Conservation (phyloP, 2,329 filamentous ascomycete species). For the Microdochium trichocladiopsis region DNA sequence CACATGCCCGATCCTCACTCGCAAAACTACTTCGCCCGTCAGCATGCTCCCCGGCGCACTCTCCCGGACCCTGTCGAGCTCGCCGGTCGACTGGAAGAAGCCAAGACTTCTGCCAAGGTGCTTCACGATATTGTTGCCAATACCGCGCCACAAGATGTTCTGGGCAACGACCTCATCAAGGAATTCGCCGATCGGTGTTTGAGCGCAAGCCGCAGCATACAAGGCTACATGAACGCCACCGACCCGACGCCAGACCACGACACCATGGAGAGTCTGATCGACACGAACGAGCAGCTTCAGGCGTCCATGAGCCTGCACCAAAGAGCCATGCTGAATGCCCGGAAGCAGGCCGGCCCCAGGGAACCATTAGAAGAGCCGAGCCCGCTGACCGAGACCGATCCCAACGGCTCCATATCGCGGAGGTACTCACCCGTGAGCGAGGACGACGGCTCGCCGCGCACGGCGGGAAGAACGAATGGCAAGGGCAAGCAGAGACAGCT, state of each 20-base stretch:
- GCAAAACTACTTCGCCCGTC: slow-evolving; percentile 52
- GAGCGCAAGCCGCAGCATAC: slow-evolving; percentile 72
- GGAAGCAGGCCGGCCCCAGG: slow-evolving; percentile 40
- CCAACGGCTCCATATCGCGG: slow-evolving; percentile 3
- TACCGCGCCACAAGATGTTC: slow-evolving; percentile 68
- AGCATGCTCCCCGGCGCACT: slow-evolving; percentile 33
- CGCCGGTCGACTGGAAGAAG: slow-evolving; percentile 78
- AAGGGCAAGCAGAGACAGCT: slow-evolving; percentile 21
- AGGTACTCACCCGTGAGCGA: background rate
- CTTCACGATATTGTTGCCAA: slow-evolving; percentile 88
- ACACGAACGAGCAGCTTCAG: slow-evolving; percentile 87
- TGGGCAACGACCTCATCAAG: slow-evolving; percentile 79
- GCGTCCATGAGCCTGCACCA: slow-evolving; percentile 79
- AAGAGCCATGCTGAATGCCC: slow-evolving; percentile 62
- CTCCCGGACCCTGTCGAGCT: slow-evolving; percentile 71
- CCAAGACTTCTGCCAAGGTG: slow-evolving; percentile 81
- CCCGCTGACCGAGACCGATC: slow-evolving; percentile 1
- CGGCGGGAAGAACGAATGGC: slow-evolving; percentile 14
- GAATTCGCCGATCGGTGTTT: slow-evolving; percentile 88
- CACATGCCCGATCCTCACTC: slow-evolving; percentile 31
- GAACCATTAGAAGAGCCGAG: slow-evolving; percentile 1
- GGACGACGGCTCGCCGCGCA: slow-evolving; percentile 18
- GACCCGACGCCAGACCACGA: slow-evolving; percentile 83
- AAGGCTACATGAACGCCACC: slow-evolving; percentile 75
- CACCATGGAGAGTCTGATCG: slow-evolving; percentile 87